These are phyloP conservation scores for Blastocystis sp. DNA, from an alignment of 352 stramenopile species.

Conservation along the genomic window DNA sequence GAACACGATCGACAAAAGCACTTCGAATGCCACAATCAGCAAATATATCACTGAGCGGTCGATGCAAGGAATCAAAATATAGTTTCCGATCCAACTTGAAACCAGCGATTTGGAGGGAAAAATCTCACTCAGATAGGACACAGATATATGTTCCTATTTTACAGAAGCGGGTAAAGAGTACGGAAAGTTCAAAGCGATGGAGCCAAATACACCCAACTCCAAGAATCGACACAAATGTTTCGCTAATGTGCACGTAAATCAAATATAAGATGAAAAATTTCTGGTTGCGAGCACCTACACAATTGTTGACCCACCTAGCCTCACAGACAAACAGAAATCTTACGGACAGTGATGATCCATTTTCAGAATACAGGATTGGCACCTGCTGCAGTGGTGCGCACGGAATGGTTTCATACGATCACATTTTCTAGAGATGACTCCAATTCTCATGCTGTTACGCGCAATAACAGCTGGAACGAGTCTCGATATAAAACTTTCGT, in stretches of 20 bases:
- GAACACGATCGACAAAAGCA: neutral
- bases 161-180: neutral
- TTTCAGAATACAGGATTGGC: slow-evolving; percentile 42
- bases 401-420: slow-evolving; percentile 21
- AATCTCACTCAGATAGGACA: neutral
- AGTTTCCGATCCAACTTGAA: neutral
- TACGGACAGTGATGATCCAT: slow-evolving; percentile 61
- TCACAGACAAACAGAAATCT: neutral
- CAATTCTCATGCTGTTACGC: neutral
- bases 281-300: slow-evolving; percentile 50
- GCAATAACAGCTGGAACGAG: neutral
- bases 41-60: neutral
- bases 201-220: neutral
- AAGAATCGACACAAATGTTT: slow-evolving; percentile 15
- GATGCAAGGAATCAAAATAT: neutral
- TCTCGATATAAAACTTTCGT: neutral
- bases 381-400: slow-evolving; percentile 55
- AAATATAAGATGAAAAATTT: slow-evolving; percentile 57
- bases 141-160: neutral
- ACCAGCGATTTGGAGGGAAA: neutral
- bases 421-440: slow-evolving; percentile 27
- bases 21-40: neutral
- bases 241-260: slow-evolving; percentile 43
- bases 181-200: neutral
- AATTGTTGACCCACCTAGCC: slow-evolving; percentile 58